Base-by-base conservation (phyloP, 2,329 filamentous ascomycete genomes). In the Amylocarpus encephaloides region DNA sequence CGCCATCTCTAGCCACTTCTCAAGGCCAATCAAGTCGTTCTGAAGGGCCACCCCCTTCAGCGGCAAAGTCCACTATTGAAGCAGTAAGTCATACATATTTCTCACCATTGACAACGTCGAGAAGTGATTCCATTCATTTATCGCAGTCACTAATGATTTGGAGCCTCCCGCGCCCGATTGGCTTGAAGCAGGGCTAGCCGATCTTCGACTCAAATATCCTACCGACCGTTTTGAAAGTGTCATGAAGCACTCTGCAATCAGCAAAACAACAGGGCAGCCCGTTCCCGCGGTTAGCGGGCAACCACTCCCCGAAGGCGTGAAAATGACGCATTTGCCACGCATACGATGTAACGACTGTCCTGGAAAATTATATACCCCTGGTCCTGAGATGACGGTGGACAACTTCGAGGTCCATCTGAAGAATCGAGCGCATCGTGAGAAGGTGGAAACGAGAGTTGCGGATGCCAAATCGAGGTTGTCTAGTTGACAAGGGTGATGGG, bases 371-470 rank as follows among this genome's bases (percentile, higher is more conserved):
- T 98, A 98, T 68, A 95, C 91, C 0, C 88, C 91, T 0, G 88
- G 90, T 0, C 89, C 91, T 0, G 88, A 85, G 19, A 86, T 79
- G 66, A 90, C 89, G 2, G 87, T 92, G 5, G 84, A 84, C 41
- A 95, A 95, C 64, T 98, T 98, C 56, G 88, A 95, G 69, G 82
- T 94, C 1, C 93, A 98, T 71, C 74, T 97, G 43, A 88, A 85
- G 68, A 96, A 95, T 68, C 80, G 86, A 39, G 74, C 78, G 46
- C 93, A 98, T 67, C 79, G 84, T 61, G 82, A 88, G 59, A 79
- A 79, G 60, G 87, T 91, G 9, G 78, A 83, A 49, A 29, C 49
- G 7, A 53, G 56, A 22, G 19, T 41, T 16, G 45, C 45, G 6
- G 33, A 26, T 26, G 22, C 22, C 4, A 26, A 26, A 7, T 26